These are phyloP conservation scores for Aspergillus versicolor DNA, from an alignment of 2,329 filamentous ascomycete species.

Conservation along the genomic window DNA sequence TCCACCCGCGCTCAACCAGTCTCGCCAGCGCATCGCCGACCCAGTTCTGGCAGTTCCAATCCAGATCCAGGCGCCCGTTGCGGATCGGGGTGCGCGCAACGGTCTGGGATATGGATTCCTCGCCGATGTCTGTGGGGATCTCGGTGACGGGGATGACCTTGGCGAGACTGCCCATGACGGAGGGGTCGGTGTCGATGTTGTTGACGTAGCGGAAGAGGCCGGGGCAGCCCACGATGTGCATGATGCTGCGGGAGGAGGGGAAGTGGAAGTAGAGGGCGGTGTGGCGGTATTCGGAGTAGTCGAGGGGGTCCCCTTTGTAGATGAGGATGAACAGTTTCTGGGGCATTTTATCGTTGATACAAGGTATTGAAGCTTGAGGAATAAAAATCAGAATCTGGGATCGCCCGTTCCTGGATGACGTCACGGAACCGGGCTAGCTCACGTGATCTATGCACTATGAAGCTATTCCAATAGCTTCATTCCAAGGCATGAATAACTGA, in stretches of 20 bases:
- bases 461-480: too few species aligned
- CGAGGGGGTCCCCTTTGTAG: slow-evolving; percentile 28
- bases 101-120: slow-evolving; percentile 18
- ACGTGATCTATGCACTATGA: too few species aligned
- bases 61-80: slow-evolving; percentile 22
- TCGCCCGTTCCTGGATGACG: background rate
- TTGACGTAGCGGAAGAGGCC: slow-evolving; percentile 27
- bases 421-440: too few species aligned
- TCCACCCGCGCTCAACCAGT: slow-evolving; percentile 22
- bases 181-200: slow-evolving; percentile 13
- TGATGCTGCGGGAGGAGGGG: slow-evolving; percentile 17
- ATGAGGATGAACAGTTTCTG: slow-evolving; percentile 25
- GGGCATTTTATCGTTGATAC: slow-evolving; percentile 15
- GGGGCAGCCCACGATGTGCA: slow-evolving; percentile 27
- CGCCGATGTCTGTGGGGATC: slow-evolving; percentile 18
- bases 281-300: slow-evolving; percentile 32
- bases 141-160: slow-evolving; percentile 17
- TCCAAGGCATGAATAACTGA: background rate
- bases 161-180: slow-evolving; percentile 15
- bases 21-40: slow-evolving; percentile 28
- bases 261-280: slow-evolving; percentile 29
- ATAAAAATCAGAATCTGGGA: background rate
- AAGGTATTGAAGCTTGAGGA: too few species aligned
- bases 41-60: slow-evolving; percentile 38
- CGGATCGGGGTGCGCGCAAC: slow-evolving; percentile 23